Evolutionary conservation across 169 alveolate genomes (phyloP), one percentile per base, ranked within the genome.

Genomic region (Plasmodium falciparum): DNA sequence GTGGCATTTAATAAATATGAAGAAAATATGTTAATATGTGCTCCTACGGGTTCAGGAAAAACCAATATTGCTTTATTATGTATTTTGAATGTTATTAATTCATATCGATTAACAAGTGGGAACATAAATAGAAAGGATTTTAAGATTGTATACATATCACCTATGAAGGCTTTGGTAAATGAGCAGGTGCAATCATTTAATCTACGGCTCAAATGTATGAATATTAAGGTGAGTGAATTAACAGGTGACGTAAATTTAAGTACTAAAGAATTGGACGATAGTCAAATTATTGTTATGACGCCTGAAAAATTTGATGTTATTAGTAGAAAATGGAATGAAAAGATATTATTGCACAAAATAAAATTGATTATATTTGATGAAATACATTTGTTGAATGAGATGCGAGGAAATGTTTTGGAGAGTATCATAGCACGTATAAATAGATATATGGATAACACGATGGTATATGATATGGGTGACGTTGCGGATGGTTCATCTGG

Each of bases 11-110:
- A 95, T 66, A 93, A 93, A 26, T 96, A 96, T 61, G 97, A 97
- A 78, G 99, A 98, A 86, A 99, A 99, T 93, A 70, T 99, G 96
- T 93, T 99, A 52, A 96, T 99, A 6, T 98, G 99, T 88, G 99
- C 99, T 20, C 99, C 99, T 8, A 99, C 99, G 1, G 99, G 99
- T 8, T 99, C 99, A 6, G 99, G 99, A 17, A 99, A 99, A 95
- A 99, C 99, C 6, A 99, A 99, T 93, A 98, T 99, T 66, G 99
- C 99, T 66, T 91, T 99, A 90, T 95, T 99, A 72, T 95, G 99
- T 62, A 98, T 99, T 50, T 93, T 99, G 67, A 96, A 98, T 85
- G 98, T 97, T 78, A 89, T 99, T 24, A 92, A 54, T 45, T 67
- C 70, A 43, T 92, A 93, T 50, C 47, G 83, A 39, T 92, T 92